A percentile compares a stretch with the other conserved stretches of the same genome.
phyloP scores from a whole-genome alignment of 495 filamentous ascomycete species.

The Cryomyces antarcticus region DNA sequence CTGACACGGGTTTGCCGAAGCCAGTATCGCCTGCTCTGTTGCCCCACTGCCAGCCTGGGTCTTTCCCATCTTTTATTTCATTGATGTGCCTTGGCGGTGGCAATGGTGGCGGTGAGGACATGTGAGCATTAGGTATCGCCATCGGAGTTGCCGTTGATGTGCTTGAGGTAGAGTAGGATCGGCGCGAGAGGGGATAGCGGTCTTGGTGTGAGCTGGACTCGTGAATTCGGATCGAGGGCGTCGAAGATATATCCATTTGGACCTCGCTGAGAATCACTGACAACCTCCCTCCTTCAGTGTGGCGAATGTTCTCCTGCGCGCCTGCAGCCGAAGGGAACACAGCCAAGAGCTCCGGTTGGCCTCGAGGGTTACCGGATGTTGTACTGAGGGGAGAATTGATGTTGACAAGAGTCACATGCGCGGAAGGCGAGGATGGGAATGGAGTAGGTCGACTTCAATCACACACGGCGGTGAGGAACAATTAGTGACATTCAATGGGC shows the following conservation, averaged over 20 bases:
- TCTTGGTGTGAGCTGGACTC: constrained; percentile 11
- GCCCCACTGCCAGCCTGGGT: constrained; percentile 39
- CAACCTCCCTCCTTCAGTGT: not conserved
- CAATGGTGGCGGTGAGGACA: constrained; percentile 36
- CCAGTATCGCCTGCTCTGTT: constrained; percentile 20
- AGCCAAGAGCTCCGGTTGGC: not conserved
- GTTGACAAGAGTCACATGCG: not conserved
- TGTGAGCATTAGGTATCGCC: constrained; percentile 32
- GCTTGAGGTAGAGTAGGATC: constrained; percentile 6
- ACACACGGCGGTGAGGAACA: too few relatives aligned
- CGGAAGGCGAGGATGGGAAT: too few relatives aligned
- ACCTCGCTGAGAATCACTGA: not conserved
- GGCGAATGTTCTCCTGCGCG: not conserved
- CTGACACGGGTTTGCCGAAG: not conserved
- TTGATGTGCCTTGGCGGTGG: constrained; percentile 37
- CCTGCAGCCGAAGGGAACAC: not conserved
- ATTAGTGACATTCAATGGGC: too few relatives aligned
- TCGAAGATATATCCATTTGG: not conserved
- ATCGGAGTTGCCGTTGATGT: constrained; percentile 20
- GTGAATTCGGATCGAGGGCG: constrained; percentile 12
- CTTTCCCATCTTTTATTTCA: constrained; percentile 32
- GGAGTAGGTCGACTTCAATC: too few relatives aligned
- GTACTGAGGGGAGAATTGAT: not conserved
- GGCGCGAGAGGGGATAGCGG: constrained; percentile 8
- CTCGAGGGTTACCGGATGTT: not conserved